These are phyloP conservation scores for Thielaviopsis punctulata DNA, from an alignment of 2,329 filamentous ascomycete genomes.

Conservation along the genomic window DNA sequence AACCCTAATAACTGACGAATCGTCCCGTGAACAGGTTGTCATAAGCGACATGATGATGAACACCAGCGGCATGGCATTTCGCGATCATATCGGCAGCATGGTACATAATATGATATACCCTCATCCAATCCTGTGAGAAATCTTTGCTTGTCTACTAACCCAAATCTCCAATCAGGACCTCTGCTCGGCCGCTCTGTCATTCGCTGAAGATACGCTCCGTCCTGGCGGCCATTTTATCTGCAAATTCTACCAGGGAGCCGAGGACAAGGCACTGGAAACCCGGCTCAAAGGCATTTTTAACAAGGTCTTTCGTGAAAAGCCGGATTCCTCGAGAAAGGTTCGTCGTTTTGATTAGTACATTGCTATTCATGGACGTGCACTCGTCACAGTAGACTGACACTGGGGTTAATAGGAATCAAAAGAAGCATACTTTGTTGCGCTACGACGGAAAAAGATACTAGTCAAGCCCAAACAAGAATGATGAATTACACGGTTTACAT, in stretches of 20 bases:
- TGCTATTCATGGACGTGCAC: neutral
- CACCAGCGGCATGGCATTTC: constrained; percentile 72
- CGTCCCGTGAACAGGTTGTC: constrained; percentile 41
- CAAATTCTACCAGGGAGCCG: constrained; percentile 88
- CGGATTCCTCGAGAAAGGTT: constrained; percentile 75
- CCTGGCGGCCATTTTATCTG: constrained; percentile 81
- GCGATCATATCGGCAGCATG: constrained; percentile 89
- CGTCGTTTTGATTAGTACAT: constrained; percentile 18
- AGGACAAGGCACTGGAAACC: constrained; percentile 65
- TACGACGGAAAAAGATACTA: constrained; percentile 40
- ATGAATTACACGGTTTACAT: constrained; percentile 1
- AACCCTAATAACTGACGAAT: constrained; percentile 12
- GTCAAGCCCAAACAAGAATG: neutral
- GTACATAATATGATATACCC: constrained; percentile 32
- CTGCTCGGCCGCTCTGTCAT: constrained; percentile 62
- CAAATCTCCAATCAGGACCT: constrained; percentile 47
- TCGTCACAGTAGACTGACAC: neutral
- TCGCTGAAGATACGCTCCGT: constrained; percentile 69
- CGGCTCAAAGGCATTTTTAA: constrained; percentile 60
- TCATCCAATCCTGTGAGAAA: neutral
- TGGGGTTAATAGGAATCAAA: constrained; percentile 47
- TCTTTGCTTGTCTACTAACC: neutral
- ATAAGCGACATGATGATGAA: constrained; percentile 99
- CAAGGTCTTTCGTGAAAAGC: constrained; percentile 75
- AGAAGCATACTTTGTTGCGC: constrained; percentile 72